Evolutionary conservation across 2,329 filamentous ascomycete species (phyloP).

Genomic region (Paramyrothecium sp.): DNA sequence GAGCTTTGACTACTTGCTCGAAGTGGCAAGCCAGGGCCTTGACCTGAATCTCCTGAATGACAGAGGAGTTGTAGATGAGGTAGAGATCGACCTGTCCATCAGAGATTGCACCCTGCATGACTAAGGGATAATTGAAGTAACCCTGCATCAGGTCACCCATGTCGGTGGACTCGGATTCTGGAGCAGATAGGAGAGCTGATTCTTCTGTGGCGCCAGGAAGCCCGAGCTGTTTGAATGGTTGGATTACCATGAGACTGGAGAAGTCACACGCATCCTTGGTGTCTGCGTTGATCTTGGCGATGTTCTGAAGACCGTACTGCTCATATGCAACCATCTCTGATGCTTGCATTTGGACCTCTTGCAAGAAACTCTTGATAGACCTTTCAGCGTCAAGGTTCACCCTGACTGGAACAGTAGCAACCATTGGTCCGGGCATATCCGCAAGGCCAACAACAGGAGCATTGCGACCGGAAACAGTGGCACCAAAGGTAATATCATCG

Average conservation of each 20-base stretch:
- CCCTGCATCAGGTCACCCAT: background rate
- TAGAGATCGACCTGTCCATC: background rate
- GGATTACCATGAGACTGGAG: slow-evolving; percentile 24
- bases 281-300: slow-evolving; percentile 50
- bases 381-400: slow-evolving; percentile 1
- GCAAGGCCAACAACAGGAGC: slow-evolving; percentile 21
- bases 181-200: background rate
- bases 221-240: background rate
- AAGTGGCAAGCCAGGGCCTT: background rate
- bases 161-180: background rate
- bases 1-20: background rate
- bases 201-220: background rate
- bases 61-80: background rate
- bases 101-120: background rate
- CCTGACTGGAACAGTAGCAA: slow-evolving; percentile 26
- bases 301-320: slow-evolving; percentile 56
- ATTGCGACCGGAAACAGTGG: slow-evolving; percentile 24
- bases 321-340: slow-evolving; percentile 30
- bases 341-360: background rate
- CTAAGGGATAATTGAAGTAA: background rate
- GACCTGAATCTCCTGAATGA: background rate
- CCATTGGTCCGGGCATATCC: slow-evolving; percentile 24
- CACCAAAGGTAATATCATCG: slow-evolving; percentile 22
- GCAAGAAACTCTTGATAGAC: background rate
- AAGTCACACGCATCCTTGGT: slow-evolving; percentile 50